Evolutionary conservation across 805 yeast genomes (phyloP), one percentile per base, ranked within the genome.

Genomic region (Ogataea trehaloabstinens): DNA sequence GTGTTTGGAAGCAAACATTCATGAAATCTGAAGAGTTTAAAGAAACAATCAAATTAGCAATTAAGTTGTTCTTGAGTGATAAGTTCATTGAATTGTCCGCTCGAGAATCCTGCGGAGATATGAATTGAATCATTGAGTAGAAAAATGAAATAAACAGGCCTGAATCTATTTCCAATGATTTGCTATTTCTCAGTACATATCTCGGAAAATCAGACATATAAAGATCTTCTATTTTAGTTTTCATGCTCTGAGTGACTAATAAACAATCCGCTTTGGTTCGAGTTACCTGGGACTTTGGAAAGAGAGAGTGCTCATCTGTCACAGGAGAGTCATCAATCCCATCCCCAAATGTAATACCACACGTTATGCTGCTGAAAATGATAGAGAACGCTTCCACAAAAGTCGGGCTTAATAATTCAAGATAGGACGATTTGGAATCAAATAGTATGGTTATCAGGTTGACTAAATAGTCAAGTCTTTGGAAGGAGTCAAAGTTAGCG

Each of bases 1-100:
- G 27, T n/a, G 31, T 47, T 1, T 32, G 29, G 31, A 53, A 58
- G 48, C 54, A 48, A 8, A 25, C 22, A 28, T 45, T 39, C 11
- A 58, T 28, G 15, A 55, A 49, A 16, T 45, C 44, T 12, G 33
- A 37, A 2, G 53, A 43, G 4, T 54, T 39, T 1, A 55, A 49
- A 1, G 55, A 50, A 8, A 57, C 60, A 13, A 57, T 50, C 34
- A 56, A 29, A 20, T 42, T 49, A 11, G 54, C 54, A 17, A 56
- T 34, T 2, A 57, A 35, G 19, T 44, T 45, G 25, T 42, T 49
- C 30, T 52, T 52, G 27, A 48, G 35, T 2, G 45, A 37, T 13
- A 40, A 20, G 29, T 52, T 56, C 3, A 45, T 19, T 11, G 39
- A 17, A 28, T 30, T 34, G 22, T 27, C 17, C 5, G 32, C 15